phyloP scores from a whole-genome alignment of 164 flowering plant genomes.

The Magnolia changhungtana region DNA sequence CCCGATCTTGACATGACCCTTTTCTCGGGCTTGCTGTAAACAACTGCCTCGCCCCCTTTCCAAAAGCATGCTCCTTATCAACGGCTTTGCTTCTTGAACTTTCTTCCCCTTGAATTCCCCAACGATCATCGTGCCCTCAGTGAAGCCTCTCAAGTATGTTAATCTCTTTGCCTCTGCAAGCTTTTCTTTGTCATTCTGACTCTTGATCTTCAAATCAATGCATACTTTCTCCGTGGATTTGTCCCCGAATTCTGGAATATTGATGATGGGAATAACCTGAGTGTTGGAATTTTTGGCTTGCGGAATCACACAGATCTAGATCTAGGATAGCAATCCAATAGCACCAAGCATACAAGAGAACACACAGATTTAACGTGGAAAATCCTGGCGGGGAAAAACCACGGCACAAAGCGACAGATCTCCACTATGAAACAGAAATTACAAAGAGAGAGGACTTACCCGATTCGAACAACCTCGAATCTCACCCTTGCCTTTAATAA shows the following conservation, averaged over 20 bases:
- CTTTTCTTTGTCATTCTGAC: constrained; percentile 77
- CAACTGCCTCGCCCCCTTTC: constrained; percentile 60
- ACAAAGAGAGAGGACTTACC: too few relatives aligned
- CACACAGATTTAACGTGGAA: too few relatives aligned
- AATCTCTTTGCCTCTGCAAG: constrained; percentile 74
- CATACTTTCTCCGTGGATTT: constrained; percentile 71
- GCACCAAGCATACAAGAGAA: too few relatives aligned
- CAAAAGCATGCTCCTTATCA: constrained; percentile 59
- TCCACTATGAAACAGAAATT: too few relatives aligned
- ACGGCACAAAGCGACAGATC: too few relatives aligned
- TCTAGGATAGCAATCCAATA: too few relatives aligned
- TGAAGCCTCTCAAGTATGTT: constrained; percentile 76
- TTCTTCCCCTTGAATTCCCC: constrained; percentile 63
- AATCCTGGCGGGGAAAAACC: too few relatives aligned
- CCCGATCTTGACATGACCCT: constrained; percentile 84
- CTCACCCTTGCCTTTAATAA: too few relatives aligned
- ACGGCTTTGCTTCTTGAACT: constrained; percentile 83
- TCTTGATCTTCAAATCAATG: constrained; percentile 61
- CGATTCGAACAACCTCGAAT: too few relatives aligned
- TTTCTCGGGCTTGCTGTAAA: constrained; percentile 90
- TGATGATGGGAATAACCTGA: constrained; percentile 59
- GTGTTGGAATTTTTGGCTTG: too few relatives aligned
- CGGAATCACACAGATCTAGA: too few relatives aligned
- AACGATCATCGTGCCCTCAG: constrained; percentile 73
- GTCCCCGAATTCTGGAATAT: constrained; percentile 68